These are phyloP conservation scores for Fusarium proliferatum DNA, from an alignment of 2,329 filamentous ascomycete genomes.

Conservation along the genomic window DNA sequence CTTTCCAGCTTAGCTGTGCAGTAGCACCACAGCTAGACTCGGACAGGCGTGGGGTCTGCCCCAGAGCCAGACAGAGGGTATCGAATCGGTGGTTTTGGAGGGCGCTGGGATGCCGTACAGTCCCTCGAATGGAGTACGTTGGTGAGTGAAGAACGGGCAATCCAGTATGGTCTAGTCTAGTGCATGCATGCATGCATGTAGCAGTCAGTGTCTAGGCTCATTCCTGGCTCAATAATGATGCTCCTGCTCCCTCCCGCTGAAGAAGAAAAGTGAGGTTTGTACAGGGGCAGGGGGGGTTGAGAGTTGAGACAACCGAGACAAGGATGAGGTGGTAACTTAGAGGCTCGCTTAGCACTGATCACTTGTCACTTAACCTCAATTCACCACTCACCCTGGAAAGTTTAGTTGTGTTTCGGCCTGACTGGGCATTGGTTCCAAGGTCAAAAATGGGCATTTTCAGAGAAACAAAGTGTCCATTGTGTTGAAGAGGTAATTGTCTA, in stretches of 20 bases:
- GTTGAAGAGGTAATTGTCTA: not conserved
- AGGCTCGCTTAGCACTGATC: slow-evolving; percentile 27
- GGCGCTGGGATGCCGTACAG: slow-evolving; percentile 1
- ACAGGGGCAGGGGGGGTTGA: slow-evolving; percentile 1
- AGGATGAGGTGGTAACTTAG: slow-evolving; percentile 6
- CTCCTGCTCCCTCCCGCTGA: slow-evolving; percentile 17
- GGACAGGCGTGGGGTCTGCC: slow-evolving; percentile 29
- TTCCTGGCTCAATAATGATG: not conserved
- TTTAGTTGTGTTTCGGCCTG: slow-evolving; percentile 11
- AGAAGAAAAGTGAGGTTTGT: slow-evolving; percentile 11
- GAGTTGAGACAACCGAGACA: slow-evolving; percentile 7
- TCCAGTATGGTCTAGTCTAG: not conserved
- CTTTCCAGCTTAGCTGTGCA: slow-evolving; percentile 2
- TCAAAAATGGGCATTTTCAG: slow-evolving; percentile 16
- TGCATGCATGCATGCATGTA: not conserved
- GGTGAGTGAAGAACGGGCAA: slow-evolving; percentile 16
- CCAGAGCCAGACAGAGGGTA: slow-evolving; percentile 37
- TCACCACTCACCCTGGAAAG: slow-evolving; percentile 10
- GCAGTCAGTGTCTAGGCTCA: not conserved
- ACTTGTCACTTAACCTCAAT: slow-evolving; percentile 31
- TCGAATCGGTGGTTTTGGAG: slow-evolving; percentile 38
- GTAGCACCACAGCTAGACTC: slow-evolving; percentile 22
- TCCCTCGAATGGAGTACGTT: not conserved
- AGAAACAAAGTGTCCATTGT: slow-evolving; percentile 19
- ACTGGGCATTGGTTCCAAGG: not conserved